phyloP scores from a whole-genome alignment of 1,284 basidiomycete genomes.

The Ceratobasidium sp. region DNA sequence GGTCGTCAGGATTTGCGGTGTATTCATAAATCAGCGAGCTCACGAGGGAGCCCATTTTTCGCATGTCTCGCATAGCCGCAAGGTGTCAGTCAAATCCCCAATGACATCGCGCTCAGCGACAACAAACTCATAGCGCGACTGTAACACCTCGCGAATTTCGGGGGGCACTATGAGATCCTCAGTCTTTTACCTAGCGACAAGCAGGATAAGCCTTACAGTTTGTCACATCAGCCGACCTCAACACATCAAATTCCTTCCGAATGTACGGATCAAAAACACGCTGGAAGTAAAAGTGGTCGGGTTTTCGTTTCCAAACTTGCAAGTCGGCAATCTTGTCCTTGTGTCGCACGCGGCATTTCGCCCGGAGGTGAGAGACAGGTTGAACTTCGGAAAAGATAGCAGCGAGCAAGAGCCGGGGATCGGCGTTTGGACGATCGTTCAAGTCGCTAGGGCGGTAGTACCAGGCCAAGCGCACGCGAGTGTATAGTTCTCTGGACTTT shows the following conservation, averaged over 20 bases:
- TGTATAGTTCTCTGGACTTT: conserved; percentile 65
- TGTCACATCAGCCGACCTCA: conserved; percentile 82
- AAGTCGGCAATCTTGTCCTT: conserved; percentile 93
- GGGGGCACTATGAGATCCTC: conserved; percentile 67
- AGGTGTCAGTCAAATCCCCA: conserved; percentile 84
- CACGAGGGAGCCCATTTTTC: conserved; percentile 86
- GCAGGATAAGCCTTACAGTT: conserved; percentile 71
- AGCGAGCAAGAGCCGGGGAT: conserved; percentile 87
- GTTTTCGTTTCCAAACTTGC: conserved; percentile 92
- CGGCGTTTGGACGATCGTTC: conserved; percentile 80
- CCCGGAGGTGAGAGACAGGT: conserved; percentile 88
- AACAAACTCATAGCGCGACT: conserved; percentile 90
- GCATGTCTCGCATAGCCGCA: conserved; percentile 87
- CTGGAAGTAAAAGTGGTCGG: conserved; percentile 94
- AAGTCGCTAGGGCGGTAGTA: conserved; percentile 93
- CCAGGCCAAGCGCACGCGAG: conserved; percentile 87
- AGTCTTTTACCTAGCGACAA: neutral
- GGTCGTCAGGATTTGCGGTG: conserved; percentile 7
- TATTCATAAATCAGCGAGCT: conserved; percentile 48
- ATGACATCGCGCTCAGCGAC: conserved; percentile 93
- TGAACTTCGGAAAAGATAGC: conserved; percentile 96
- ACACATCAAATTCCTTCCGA: conserved; percentile 97
- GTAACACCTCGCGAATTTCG: conserved; percentile 76
- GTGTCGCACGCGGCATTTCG: conserved; percentile 91
- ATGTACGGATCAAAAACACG: conserved; percentile 96